These are phyloP conservation scores for Populus alba DNA, from an alignment of 345 rosid species.

Conservation along the genomic window DNA sequence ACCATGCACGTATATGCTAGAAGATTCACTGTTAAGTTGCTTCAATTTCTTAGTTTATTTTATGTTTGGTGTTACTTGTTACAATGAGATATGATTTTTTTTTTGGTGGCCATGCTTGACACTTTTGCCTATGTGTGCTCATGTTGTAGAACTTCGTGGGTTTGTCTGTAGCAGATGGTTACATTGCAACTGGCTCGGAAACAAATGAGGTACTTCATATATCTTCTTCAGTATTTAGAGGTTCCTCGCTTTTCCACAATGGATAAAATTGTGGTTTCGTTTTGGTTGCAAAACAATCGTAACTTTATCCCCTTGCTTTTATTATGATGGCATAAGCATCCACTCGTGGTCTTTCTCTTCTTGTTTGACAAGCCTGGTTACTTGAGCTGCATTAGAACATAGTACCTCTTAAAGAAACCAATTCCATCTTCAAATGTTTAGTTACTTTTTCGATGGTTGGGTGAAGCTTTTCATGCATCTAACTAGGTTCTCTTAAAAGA, in stretches of 20 bases:
- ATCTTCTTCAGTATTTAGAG: not conserved
- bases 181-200: constrained; percentile 97
- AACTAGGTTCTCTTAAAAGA: not conserved
- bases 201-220: constrained; percentile 79
- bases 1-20: not conserved
- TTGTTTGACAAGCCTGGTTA: not conserved
- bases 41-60: not conserved
- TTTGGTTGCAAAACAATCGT: not conserved
- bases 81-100: not conserved
- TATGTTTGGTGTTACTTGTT: not conserved
- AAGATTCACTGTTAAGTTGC: not conserved
- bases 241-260: not conserved
- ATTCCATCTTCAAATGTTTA: not conserved
- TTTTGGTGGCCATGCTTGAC: not conserved
- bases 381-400: not conserved
- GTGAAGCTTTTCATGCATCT: not conserved
- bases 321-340: not conserved
- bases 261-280: not conserved
- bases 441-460: not conserved
- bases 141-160: constrained; percentile 89
- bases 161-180: constrained; percentile 88
- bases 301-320: not conserved
- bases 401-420: not conserved
- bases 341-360: not conserved
- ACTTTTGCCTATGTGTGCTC: constrained; percentile 5